A percentile compares a stretch with the other conserved stretches of the same genome.
These are phyloP conservation scores for Epichloe festucae DNA, from an alignment of 2,329 filamentous ascomycete species.

Conservation along the genomic window DNA sequence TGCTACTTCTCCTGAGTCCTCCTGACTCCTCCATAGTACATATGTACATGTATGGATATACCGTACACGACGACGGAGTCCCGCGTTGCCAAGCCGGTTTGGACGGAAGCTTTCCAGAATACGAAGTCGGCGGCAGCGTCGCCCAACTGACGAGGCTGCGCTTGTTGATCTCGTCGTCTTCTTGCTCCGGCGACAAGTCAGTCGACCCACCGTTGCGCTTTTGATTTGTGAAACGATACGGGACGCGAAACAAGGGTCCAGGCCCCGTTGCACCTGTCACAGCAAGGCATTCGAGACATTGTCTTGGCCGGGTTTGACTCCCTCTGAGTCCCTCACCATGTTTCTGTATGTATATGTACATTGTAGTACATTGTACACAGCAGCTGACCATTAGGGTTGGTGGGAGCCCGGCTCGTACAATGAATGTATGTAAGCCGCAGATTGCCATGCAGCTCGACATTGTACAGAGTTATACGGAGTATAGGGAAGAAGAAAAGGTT, in stretches of 20 bases:
- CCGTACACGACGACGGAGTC: no score
- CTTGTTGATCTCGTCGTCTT: no score
- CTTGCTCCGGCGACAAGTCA: no score
- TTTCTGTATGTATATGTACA: neutral
- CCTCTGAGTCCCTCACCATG: neutral
- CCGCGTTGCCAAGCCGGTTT: no score
- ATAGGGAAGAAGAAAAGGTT: no score
- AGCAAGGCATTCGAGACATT: neutral
- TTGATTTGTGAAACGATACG: neutral
- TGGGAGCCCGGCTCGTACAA: neutral
- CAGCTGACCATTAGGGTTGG: neutral
- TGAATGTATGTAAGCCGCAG: neutral
- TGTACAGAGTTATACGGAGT: neutral
- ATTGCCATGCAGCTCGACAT: neutral
- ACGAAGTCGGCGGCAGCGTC: neutral
- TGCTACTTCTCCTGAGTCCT: no score
- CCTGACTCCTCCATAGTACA: no score
- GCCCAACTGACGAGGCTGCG: no score
- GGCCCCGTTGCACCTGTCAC: neutral
- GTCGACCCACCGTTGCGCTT: neutral
- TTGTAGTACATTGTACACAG: no score
- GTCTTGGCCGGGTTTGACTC: neutral
- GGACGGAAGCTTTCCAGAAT: neutral
- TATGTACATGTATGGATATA: no score
- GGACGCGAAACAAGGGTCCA: neutral